Evolutionary conservation across 179 eudicot species (phyloP).

Genomic region (Silene noctiflora): DNA sequence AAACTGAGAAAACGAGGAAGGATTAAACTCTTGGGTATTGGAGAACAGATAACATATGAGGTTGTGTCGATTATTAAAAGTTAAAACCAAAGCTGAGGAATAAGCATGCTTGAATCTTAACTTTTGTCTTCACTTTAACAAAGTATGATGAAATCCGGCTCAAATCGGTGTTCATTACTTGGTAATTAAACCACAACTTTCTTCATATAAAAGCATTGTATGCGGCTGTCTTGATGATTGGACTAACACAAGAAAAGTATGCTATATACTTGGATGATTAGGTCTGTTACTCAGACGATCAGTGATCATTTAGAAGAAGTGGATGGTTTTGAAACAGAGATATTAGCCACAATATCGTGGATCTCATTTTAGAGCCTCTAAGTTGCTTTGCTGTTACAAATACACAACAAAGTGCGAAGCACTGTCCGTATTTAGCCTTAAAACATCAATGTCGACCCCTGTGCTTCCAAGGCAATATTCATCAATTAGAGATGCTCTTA

Average conservation of each 20-base stretch:
- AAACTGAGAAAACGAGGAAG: too few relatives aligned
- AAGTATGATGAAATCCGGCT: background rate
- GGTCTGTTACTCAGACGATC: background rate
- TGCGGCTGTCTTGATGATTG: background rate
- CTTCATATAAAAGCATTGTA: background rate
- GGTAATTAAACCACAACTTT: background rate
- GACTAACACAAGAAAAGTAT: background rate
- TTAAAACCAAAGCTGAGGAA: background rate
- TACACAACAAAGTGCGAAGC: background rate
- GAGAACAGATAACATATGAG: background rate
- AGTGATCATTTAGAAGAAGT: background rate
- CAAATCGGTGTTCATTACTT: background rate
- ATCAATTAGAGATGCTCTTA: slow-evolving; percentile 1
- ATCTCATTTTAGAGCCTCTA: background rate
- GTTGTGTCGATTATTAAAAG: background rate
- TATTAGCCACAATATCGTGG: background rate
- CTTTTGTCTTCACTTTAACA: too few relatives aligned
- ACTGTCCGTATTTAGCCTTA: background rate
- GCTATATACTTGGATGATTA: background rate
- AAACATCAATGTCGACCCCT: background rate
- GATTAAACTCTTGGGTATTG: background rate
- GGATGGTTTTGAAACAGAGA: background rate
- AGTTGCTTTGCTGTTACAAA: background rate
- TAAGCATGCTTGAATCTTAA: background rate
- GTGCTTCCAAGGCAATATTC: background rate